Evolutionary conservation across 2,329 filamentous ascomycete species (phyloP).

Genomic region (Stemphylium beticola): DNA sequence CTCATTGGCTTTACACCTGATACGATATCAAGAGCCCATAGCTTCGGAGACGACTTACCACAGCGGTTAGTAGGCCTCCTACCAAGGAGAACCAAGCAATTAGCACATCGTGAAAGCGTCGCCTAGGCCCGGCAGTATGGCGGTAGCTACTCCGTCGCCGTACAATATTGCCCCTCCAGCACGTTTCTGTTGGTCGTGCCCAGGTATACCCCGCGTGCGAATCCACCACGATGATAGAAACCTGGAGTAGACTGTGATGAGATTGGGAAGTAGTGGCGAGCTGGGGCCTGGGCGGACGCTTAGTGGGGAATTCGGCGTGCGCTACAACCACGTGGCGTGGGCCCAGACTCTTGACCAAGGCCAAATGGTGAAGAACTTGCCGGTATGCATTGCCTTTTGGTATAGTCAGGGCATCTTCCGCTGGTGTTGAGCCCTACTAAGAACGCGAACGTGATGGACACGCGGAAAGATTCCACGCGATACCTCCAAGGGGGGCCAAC

Average conservation of each 20-base stretch:
- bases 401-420: constrained; percentile 6
- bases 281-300: constrained; percentile 8
- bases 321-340: constrained; percentile 15
- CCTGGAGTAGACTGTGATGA: constrained; percentile 1
- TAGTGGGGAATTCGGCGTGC: constrained; percentile 8
- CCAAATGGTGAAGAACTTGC: background rate
- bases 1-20: background rate
- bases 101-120: background rate
- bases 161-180: background rate
- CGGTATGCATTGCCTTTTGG: constrained; percentile 5
- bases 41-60: constrained; percentile 9
- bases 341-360: constrained; percentile 13
- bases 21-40: constrained; percentile 3
- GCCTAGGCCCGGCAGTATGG: constrained; percentile 6
- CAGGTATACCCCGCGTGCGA: constrained; percentile 11
- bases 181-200: constrained; percentile 1
- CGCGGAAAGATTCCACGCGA: constrained; percentile 7
- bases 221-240: background rate
- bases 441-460: background rate
- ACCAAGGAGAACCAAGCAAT: constrained; percentile 1
- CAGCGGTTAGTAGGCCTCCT: constrained; percentile 1
- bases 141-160: constrained; percentile 10
- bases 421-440: background rate
- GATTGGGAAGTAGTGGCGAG: background rate
- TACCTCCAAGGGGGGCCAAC: background rate